Evolutionary conservation across 1,139 yeast genomes (phyloP).

Genomic region (Geotrichum klebahnii): DNA sequence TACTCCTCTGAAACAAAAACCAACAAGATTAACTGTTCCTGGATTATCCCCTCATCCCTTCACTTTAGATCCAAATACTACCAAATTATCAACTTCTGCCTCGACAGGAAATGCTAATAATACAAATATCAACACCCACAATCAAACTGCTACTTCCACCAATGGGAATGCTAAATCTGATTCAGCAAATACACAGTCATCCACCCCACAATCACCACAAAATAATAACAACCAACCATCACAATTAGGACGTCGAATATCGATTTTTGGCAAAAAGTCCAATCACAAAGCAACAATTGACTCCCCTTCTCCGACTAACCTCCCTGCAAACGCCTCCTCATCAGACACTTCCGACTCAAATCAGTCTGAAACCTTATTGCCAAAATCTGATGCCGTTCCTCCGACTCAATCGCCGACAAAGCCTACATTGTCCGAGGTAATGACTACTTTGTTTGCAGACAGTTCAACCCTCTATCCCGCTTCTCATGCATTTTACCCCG

Average conservation of each 20-base stretch:
- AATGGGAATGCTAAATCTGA: background rate
- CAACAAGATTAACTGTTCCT: slow-evolving; percentile 28
- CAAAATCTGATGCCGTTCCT: no score
- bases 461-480: background rate
- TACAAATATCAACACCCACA: background rate
- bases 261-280: slow-evolving; percentile 26
- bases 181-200: no score
- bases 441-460: slow-evolving; percentile 1
- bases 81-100: slow-evolving; percentile 23
- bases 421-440: background rate
- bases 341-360: no score
- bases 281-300: background rate
- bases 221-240: no score
- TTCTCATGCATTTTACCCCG: slow-evolving; percentile 25
- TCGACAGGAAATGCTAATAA: slow-evolving; percentile 13
- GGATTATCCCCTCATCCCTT: slow-evolving; percentile 40
- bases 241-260: slow-evolving; percentile 25
- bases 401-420: no score
- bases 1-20: background rate
- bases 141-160: background rate
- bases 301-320: background rate
- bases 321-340: background rate
- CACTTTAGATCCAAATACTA: slow-evolving; percentile 32
- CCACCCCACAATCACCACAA: no score
- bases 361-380: no score